A percentile compares a stretch with the other conserved stretches of the same genome.
Conservation (phyloP, 495 filamentous ascomycete species). For the Neurospora sp. region DNA sequence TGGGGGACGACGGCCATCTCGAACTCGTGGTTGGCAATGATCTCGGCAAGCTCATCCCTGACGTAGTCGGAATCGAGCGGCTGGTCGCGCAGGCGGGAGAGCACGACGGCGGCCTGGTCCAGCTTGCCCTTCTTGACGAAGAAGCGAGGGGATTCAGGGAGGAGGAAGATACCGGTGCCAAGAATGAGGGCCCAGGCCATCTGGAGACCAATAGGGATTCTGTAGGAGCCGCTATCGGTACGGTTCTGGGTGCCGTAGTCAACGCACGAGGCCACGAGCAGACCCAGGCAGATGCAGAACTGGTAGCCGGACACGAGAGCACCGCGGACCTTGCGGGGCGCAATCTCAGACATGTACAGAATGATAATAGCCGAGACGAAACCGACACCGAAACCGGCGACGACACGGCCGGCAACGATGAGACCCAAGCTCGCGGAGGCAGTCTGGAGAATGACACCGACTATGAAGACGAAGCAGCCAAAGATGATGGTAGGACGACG, state of each 20-base stretch:
- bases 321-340: slow-evolving; percentile 57
- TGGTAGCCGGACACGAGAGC: slow-evolving; percentile 68
- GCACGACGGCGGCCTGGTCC: slow-evolving; percentile 48
- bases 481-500: slow-evolving; percentile 57
- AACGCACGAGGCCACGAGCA: slow-evolving; percentile 62
- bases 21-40: slow-evolving; percentile 72
- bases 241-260: slow-evolving; percentile 60
- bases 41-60: slow-evolving; percentile 62
- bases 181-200: slow-evolving; percentile 60
- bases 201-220: slow-evolving; percentile 62
- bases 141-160: slow-evolving; percentile 72
- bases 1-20: slow-evolving; percentile 56
- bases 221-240: slow-evolving; percentile 54
- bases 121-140: slow-evolving; percentile 60
- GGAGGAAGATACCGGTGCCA: slow-evolving; percentile 45
- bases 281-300: slow-evolving; percentile 64
- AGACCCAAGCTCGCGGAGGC: slow-evolving; percentile 16
- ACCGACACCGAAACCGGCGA: slow-evolving; percentile 47
- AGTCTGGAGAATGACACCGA: slow-evolving; percentile 55
- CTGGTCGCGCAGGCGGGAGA: slow-evolving; percentile 57
- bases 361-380: slow-evolving; percentile 66
- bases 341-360: slow-evolving; percentile 63
- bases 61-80: slow-evolving; percentile 52
- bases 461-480: slow-evolving; percentile 52
- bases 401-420: slow-evolving; percentile 52